Conservation (phyloP, 1,284 basidiomycete genomes). For the Malassezia globosa region DNA sequence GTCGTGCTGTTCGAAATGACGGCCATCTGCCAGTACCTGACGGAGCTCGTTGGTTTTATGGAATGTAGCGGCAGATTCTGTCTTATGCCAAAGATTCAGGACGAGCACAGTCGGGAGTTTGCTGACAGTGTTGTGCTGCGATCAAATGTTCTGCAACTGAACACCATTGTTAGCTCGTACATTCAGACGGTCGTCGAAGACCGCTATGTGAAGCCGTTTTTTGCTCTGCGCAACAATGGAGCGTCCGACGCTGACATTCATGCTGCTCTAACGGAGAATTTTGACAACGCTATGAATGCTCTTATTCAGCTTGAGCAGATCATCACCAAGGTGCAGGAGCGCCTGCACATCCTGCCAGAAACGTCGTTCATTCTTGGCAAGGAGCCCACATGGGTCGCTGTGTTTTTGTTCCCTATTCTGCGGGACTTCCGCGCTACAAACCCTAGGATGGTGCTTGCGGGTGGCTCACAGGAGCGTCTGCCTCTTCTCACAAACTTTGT, state of each 20-base stretch:
- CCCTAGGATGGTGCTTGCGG: constrained; percentile 1
- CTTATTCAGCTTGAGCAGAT: constrained; percentile 11
- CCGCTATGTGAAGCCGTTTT: constrained; percentile 15
- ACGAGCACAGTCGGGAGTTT: neutral
- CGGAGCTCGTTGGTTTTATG: constrained; percentile 6
- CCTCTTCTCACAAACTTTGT: constrained; percentile 13
- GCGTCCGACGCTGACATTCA: constrained; percentile 10
- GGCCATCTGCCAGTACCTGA: constrained; percentile 14
- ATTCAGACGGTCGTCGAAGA: constrained; percentile 9
- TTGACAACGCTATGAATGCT: neutral
- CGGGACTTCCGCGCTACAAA: constrained; percentile 16
- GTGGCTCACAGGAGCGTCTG: neutral
- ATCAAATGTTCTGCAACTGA: constrained; percentile 5
- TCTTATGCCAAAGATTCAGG: constrained; percentile 5
- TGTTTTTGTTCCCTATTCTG: constrained; percentile 15
- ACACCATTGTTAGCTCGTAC: neutral
- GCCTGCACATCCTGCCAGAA: neutral
- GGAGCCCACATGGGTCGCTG: constrained; percentile 8
- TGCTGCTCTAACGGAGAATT: constrained; percentile 3
- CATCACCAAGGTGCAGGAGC: constrained; percentile 2
- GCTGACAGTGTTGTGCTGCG: constrained; percentile 4
- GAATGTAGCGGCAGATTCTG: neutral
- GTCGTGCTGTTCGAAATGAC: constrained; percentile 8
- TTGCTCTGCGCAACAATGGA: constrained; percentile 17
- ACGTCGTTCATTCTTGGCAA: constrained; percentile 4